Percentiles rank a stretch among this genome's conserved stretches.
Conservation (phyloP, 768 basidiomycete species). For the Mycena haematopus region DNA sequence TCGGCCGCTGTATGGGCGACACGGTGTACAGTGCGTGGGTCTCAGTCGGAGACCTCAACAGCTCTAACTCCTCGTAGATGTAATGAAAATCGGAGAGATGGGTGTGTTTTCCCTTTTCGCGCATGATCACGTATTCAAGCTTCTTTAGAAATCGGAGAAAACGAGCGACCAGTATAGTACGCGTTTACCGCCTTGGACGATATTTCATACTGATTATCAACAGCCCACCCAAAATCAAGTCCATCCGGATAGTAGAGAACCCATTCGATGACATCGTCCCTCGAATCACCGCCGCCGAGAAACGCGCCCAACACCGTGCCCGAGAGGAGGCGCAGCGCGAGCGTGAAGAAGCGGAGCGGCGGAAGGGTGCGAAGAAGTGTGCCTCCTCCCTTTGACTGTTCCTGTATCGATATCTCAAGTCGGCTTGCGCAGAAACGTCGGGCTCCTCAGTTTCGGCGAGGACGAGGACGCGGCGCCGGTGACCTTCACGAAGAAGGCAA, state of each 20-base stretch:
- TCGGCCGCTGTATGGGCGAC: conserved; percentile 88
- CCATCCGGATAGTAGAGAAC: conserved; percentile 86
- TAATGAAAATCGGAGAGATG: conserved; percentile 88
- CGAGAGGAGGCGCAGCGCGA: conserved; percentile 77
- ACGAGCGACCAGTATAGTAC: conserved; percentile 83
- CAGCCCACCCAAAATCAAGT: conserved; percentile 92
- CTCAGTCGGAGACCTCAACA: neutral
- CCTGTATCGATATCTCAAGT: neutral
- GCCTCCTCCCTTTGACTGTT: conserved; percentile 31
- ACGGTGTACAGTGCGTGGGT: conserved; percentile 81
- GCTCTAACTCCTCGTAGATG: conserved; percentile 57
- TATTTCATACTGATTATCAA: conserved; percentile 1
- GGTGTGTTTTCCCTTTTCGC: conserved; percentile 53
- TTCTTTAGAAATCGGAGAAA: conserved; percentile 67
- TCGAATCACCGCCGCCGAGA: conserved; percentile 94
- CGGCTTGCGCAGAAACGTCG: conserved; percentile 70
- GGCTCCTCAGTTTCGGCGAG: conserved; percentile 86
- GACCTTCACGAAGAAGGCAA: conserved; percentile 77
- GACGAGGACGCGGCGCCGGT: conserved; percentile 64
- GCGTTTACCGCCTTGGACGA: conserved; percentile 35
- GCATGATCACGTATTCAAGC: conserved; percentile 7
- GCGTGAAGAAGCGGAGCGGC: conserved; percentile 74
- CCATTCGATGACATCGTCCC: conserved; percentile 96
- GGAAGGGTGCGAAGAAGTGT: conserved; percentile 89
- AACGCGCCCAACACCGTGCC: conserved; percentile 82